Percentiles rank a stretch among this genome's conserved stretches.
Conservation (phyloP, 2,329 filamentous ascomycete species). For the Calcarisporium arbuscula region DNA sequence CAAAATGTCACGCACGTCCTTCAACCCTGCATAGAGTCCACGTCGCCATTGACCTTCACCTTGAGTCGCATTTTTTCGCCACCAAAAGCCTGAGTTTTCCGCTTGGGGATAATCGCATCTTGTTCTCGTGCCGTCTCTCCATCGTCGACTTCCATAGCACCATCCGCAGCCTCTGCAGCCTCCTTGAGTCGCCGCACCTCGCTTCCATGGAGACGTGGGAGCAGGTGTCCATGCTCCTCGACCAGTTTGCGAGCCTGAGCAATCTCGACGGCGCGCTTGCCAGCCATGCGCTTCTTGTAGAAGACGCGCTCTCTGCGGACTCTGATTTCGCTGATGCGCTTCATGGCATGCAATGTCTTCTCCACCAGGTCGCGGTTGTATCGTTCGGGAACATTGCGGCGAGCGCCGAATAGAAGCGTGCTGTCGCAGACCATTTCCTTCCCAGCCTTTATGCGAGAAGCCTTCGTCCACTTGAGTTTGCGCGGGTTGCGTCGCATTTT, state of each 20-base stretch:
- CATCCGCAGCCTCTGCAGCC: conserved; percentile 39
- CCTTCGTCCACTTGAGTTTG: conserved; percentile 96
- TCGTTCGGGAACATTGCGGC: conserved; percentile 88
- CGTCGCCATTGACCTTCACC: conserved; percentile 29
- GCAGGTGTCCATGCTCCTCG: conserved; percentile 83
- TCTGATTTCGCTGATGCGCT: conserved; percentile 81
- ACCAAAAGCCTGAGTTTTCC: conserved; percentile 34
- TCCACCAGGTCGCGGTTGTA: conserved; percentile 91
- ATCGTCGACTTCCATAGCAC: conserved; percentile 36
- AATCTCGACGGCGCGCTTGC: conserved; percentile 77
- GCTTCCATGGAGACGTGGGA: conserved; percentile 64
- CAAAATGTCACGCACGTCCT: no score
- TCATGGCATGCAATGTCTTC: conserved; percentile 88
- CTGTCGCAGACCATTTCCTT: conserved; percentile 90
- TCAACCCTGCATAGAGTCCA: no score
- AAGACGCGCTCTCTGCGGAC: conserved; percentile 79
- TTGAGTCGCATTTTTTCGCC: conserved; percentile 33
- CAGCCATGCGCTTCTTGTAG: conserved; percentile 89
- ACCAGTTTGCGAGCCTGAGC: conserved; percentile 82
- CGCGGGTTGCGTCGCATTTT: conserved; percentile 98
- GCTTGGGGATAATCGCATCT: no score
- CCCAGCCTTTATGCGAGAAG: conserved; percentile 72
- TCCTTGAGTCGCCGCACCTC: conserved; percentile 55
- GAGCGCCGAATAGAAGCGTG: conserved; percentile 85
- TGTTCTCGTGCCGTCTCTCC: conserved; percentile 18